Conservation (phyloP, 208 protist species). For the Leishmania aethiopica region DNA sequence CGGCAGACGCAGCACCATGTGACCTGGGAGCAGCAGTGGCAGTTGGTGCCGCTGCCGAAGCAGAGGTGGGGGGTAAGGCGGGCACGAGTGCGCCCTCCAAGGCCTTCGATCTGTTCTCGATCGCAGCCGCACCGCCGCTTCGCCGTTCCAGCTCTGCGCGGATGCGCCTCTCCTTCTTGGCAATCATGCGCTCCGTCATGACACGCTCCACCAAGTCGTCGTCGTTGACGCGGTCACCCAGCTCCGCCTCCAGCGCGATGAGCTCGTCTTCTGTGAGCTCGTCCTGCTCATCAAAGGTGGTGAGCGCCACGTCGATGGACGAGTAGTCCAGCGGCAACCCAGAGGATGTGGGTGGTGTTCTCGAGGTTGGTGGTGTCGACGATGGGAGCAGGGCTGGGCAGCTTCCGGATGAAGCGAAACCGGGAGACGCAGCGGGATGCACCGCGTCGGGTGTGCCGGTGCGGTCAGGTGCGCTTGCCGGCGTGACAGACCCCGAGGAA, state of each 20-base stretch:
- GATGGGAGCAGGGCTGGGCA: background rate
- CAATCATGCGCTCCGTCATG: conserved; percentile 82
- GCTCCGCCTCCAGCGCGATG: conserved; percentile 68
- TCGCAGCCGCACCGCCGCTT: conserved; percentile 1
- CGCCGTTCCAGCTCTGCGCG: conserved; percentile 42
- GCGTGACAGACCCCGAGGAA: background rate
- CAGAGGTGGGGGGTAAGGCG: background rate
- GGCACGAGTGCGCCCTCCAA: background rate
- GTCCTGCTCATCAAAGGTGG: conserved; percentile 77
- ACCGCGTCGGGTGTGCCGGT: background rate
- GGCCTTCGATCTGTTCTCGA: background rate
- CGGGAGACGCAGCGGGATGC: background rate
- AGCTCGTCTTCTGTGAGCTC: conserved; percentile 86
- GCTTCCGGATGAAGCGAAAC: background rate
- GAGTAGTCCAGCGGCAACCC: conserved; percentile 14
- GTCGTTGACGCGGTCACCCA: conserved; percentile 71
- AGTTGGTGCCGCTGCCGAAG: background rate
- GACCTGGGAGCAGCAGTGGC: background rate
- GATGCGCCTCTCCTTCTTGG: conserved; percentile 80
- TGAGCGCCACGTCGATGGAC: conserved; percentile 33
- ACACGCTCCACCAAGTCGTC: conserved; percentile 74
- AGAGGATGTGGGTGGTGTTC: background rate
- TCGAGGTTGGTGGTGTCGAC: background rate
- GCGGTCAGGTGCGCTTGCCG: background rate
- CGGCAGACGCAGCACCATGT: background rate